Conservation (phyloP, 176 grass and related monocot species). For the Canna indica region DNA sequence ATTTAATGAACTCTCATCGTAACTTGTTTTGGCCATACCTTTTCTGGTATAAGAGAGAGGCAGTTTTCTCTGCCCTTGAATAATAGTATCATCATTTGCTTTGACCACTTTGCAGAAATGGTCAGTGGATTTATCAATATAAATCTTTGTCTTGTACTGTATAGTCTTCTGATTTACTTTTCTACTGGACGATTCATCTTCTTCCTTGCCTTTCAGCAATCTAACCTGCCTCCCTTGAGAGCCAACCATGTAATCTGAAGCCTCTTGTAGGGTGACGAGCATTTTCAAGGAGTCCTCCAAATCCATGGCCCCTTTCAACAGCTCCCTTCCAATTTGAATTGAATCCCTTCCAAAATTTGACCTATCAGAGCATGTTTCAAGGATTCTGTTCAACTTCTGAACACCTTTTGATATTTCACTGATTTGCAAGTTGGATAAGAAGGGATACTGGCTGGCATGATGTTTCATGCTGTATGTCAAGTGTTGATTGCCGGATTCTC, state of each 20-base stretch:
- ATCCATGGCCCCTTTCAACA: slow-evolving; percentile 63
- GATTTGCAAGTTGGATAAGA: slow-evolving; percentile 30
- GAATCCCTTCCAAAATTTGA: slow-evolving; percentile 20
- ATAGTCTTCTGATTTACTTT: slow-evolving; percentile 20
- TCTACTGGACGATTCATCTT: slow-evolving; percentile 23
- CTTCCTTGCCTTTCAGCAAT: slow-evolving; percentile 59
- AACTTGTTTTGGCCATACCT: slow-evolving; percentile 14
- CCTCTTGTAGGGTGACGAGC: slow-evolving; percentile 78
- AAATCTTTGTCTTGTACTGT: neutral
- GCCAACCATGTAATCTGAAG: slow-evolving; percentile 52
- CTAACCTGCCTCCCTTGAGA: slow-evolving; percentile 42
- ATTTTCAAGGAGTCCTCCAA: slow-evolving; percentile 75
- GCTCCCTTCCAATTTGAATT: slow-evolving; percentile 33
- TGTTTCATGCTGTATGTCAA: slow-evolving; percentile 17
- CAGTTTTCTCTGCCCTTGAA: slow-evolving; percentile 3
- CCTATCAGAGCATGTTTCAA: slow-evolving; percentile 38
- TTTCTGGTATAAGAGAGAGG: neutral
- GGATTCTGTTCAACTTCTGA: slow-evolving; percentile 65
- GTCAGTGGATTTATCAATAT: slow-evolving; percentile 12
- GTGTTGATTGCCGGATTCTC: slow-evolving; percentile 4
- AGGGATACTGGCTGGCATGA: slow-evolving; percentile 19
- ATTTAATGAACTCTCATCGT: slow-evolving; percentile 15
- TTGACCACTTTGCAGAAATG: slow-evolving; percentile 16
- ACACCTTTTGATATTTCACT: slow-evolving; percentile 45
- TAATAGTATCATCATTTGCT: neutral